phyloP scores from a whole-genome alignment of 345 rosid genomes.

The Rhodomyrtus tomentosa region DNA sequence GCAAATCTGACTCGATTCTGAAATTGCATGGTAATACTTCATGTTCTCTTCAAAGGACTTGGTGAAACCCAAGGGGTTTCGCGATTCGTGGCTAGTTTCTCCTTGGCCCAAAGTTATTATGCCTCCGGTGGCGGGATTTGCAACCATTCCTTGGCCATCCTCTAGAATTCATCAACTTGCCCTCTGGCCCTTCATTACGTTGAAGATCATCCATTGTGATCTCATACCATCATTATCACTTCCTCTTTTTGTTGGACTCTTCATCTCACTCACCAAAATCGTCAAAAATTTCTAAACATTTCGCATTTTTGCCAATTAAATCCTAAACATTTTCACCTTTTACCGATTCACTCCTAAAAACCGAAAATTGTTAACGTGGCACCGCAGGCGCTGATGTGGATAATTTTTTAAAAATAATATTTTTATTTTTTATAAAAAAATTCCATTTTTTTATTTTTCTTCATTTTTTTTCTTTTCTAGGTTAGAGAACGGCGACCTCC shows the following conservation, averaged over 20 bases:
- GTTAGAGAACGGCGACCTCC: no score
- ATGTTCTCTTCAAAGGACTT: constrained; percentile 17
- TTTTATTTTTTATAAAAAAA: no score
- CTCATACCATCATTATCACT: not conserved
- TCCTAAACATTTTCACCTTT: no score
- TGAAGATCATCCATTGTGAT: not conserved
- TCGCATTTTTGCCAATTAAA: no score
- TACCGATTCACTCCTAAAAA: no score
- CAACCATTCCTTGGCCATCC: constrained; percentile 29
- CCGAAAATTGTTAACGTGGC: no score
- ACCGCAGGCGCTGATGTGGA: no score
- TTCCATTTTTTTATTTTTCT: no score
- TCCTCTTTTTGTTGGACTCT: constrained; percentile 13
- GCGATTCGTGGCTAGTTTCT: not conserved
- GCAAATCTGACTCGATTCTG: constrained; percentile 21
- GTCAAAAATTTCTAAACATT: no score
- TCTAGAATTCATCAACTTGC: not conserved
- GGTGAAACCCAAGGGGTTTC: constrained; percentile 5
- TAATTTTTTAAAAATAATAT: no score
- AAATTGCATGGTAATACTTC: constrained; percentile 19
- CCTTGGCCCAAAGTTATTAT: constrained; percentile 23
- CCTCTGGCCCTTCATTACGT: not conserved
- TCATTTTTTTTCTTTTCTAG: no score
- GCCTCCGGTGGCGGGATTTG: not conserved
- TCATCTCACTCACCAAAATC: no score